These are phyloP conservation scores for Agapanthus africanus DNA, from an alignment of 106 monocot genomes.

Conservation along the genomic window DNA sequence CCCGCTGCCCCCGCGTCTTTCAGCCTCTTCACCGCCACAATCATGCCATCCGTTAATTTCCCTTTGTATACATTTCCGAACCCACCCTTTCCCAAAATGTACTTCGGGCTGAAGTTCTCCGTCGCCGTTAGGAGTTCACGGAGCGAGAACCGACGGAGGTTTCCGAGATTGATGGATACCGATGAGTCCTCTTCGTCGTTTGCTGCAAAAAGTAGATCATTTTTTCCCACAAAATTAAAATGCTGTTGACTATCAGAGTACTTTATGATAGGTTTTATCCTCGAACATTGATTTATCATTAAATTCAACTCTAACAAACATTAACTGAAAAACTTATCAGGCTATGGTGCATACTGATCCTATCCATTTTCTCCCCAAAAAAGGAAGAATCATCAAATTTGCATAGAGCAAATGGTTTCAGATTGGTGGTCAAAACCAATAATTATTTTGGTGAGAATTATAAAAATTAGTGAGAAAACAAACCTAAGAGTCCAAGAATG, in stretches of 20 bases:
- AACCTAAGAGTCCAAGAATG: slow-evolving; percentile 51
- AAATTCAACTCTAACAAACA: neutral
- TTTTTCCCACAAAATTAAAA: neutral
- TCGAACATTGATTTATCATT: neutral
- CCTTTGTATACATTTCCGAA: slow-evolving; percentile 91
- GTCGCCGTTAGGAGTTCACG: slow-evolving; percentile 66
- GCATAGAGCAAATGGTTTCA: too few species aligned
- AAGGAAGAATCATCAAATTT: too few species aligned
- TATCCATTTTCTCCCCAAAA: too few species aligned
- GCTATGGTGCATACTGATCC: too few species aligned
- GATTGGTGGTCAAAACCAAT: too few species aligned
- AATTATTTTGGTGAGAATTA: too few species aligned
- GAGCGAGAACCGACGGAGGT: slow-evolving; percentile 71
- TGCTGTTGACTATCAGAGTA: neutral
- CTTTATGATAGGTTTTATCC: too few species aligned
- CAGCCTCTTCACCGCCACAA: slow-evolving; percentile 90
- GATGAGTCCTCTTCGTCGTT: slow-evolving; percentile 20
- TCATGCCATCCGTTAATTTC: slow-evolving; percentile 52
- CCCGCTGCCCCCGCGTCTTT: slow-evolving; percentile 58
- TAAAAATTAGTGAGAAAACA: neutral
- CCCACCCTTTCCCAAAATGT: slow-evolving; percentile 82
- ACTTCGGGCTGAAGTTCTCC: slow-evolving; percentile 64
- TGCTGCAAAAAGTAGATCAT: slow-evolving; percentile 18
- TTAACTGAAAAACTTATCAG: too few species aligned
- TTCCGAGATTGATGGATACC: slow-evolving; percentile 37